Base-by-base conservation (phyloP, 2,329 filamentous ascomycete species). In the Aspergillus neotritici region DNA sequence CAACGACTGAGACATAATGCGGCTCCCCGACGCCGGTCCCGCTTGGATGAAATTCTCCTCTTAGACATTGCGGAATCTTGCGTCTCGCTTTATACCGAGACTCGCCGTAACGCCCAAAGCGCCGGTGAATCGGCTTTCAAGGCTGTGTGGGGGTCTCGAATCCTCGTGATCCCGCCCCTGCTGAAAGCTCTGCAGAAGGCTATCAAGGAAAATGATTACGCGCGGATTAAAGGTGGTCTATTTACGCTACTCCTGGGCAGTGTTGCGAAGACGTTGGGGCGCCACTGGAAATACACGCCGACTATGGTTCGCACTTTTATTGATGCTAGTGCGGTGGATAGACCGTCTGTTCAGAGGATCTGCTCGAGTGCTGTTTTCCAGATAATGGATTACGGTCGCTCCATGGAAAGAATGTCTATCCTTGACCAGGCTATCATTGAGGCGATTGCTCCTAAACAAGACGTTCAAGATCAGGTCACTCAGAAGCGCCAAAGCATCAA, bases 1-100 rank as follows among this genome's bases (percentile, higher is more conserved):
- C 85, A 96, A 63, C 84, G 93, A n/a, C 75, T 95, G 39, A 87
- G 94, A 54, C 90, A 96, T 68, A 98, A 97, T 56, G 85, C 91
- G 21, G 84, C 87, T 1, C 86, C 91, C 14, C 79, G 93, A 40
- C 86, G 86, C 34, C 90, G 91, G 63, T 94, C 88, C 29, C 83
- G 89, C n/a, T 74, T 98, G 1, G 93, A 98, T 65, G 91, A 89
- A 64, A 77, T 75, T 11, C 71, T 98, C 10, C 73, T 98, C 1
- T 74, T 94, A 12, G 90, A 98, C 62, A 76, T 98, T 31, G 88
- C 90, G 4, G 80, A 94, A 55, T 96, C 91, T 0, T 89, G 86
- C 50, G 83, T 94, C 3, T 97, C 91, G 0, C 72, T 87, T 4
- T 98, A 98, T 62, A 93, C 93, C 0, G 93, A 98, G 61, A 93